Evolutionary conservation across 768 basidiomycete genomes (phyloP), one percentile per base, ranked within the genome.

Genomic region (Suillus ampliporus): DNA sequence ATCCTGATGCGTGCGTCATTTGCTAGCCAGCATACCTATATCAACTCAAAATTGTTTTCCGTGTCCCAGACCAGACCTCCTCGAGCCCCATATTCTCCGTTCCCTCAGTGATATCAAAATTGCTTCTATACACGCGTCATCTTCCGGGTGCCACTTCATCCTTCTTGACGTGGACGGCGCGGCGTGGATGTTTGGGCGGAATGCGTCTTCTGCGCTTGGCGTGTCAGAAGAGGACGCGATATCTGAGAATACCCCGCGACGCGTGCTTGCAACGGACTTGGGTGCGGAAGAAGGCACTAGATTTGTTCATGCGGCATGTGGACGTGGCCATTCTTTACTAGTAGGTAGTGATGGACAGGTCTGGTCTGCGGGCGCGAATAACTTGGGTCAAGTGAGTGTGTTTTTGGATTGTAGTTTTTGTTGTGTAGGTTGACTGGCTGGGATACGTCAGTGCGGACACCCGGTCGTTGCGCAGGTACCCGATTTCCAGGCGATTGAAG

Each of bases 101-200:
- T 92, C 94, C 1, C 80, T 98, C 37, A 83, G 86, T 72, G 95
- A 96, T 73, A 82, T 96, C 77, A 86, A 89, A 71, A 81, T 84
- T 11, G 76, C 80, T 23, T 91, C 90, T 9, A 76, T 95, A 57
- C 89, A 95, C 74, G 83, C 91, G 11, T 90, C 91, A 2, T 92
- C 91, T 68, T 83, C 79, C 11, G 86, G 86, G 8, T 94, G 91
- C 71, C 92, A 95, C 72, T 89, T 85, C 68, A 86, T 95, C 46
- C 87, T 82, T 15, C 74, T 95, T 65, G 91, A 92, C 78, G 67
- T 83, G 26, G 83, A 89, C 58, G 95, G 94, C 8, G 82, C 85
- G 43, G 97, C 95, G 10, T 95, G 94, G 89, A 76, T 98, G 68
- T 93, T 96, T 72, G 97, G 97, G 8, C 87, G 94, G 58, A 94